These are phyloP conservation scores for Xylaria curta DNA, from an alignment of 495 filamentous ascomycete species.

Conservation along the genomic window DNA sequence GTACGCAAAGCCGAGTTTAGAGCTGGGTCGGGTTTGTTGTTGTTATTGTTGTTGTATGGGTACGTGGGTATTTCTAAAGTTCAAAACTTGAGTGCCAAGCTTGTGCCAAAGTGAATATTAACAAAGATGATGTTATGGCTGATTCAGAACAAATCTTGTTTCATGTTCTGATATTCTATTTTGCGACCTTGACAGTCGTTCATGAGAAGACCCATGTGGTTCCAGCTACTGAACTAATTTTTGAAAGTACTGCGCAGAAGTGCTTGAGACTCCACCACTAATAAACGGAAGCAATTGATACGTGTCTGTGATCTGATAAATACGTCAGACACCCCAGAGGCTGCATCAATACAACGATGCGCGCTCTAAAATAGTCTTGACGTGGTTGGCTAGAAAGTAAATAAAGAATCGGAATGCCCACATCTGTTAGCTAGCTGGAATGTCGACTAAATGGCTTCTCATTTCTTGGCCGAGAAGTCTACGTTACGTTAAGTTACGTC, in stretches of 20 bases:
- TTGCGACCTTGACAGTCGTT: background rate
- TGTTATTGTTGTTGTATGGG: background rate
- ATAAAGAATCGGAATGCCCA: slow-evolving; percentile 10
- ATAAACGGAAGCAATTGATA: slow-evolving; percentile 7
- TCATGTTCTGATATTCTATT: background rate
- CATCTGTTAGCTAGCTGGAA: background rate
- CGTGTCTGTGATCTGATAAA: slow-evolving; percentile 5
- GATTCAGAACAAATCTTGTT: background rate
- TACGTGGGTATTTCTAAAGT: background rate
- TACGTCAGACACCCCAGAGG: background rate
- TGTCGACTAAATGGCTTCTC: background rate
- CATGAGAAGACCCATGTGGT: background rate
- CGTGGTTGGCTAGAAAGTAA: background rate
- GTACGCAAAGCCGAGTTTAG: background rate
- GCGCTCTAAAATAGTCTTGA: background rate
- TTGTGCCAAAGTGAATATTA: background rate
- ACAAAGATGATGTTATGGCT: background rate
- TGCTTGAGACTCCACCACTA: background rate
- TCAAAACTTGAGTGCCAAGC: slow-evolving; percentile 13
- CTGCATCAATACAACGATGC: background rate
- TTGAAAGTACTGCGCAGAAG: slow-evolving; percentile 1
- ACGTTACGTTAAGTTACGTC: background rate
- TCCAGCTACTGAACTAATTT: background rate
- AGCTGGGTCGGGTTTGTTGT: background rate
- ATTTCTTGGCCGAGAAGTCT: background rate